Evolutionary conservation across 768 basidiomycete genomes (phyloP), one percentile per base, ranked within the genome.

Genomic region (Collybia nuda): DNA sequence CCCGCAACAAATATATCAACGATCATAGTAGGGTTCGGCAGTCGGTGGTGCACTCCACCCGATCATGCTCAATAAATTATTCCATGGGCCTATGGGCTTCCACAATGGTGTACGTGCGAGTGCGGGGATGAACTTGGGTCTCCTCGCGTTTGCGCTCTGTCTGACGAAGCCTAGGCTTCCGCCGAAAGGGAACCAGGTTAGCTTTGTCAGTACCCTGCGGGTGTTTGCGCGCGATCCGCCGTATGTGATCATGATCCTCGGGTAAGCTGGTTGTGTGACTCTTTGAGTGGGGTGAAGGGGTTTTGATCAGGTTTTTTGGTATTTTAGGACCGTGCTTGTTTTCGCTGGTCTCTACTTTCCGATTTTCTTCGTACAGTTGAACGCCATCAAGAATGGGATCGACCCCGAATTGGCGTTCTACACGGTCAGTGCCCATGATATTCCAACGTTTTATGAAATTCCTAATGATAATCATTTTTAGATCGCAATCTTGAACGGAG

Each of bases 21-120:
- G 24, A 32, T 11, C 32, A 32, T 32, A 32, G 32, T 52, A 76
- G 73, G 74, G 75, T 11, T 73, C 81, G 7, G 80, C 77, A 12
- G 58, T 83, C n/a, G 85, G 86, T 3, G 84, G 80, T 11, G 71
- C 79, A 18, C 53, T 86, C 15, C 81, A 84, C 47, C 82, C 83
- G 1, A 81, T 85, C 57, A 75, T 85, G 71, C 67, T 88, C 15
- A 86, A 87, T 59, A 70, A 76, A 40, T 66, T 73, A 50, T 75
- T 78, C 53, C 67, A 77, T 45, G 72, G 75, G 5, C 58, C 54
- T 1, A 66, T 77, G 11, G 45, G 45, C 11, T 47, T 47, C 22
- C 45, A 47, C 17, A 37, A 22, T 5, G 29, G 45, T 37, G 45
- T 47, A 26, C 17, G 45, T 2, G 45, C 45, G 18, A 47, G 45